These are phyloP conservation scores for Hydrangea macrophylla DNA, from an alignment of 148 eudicot genomes.

Conservation along the genomic window DNA sequence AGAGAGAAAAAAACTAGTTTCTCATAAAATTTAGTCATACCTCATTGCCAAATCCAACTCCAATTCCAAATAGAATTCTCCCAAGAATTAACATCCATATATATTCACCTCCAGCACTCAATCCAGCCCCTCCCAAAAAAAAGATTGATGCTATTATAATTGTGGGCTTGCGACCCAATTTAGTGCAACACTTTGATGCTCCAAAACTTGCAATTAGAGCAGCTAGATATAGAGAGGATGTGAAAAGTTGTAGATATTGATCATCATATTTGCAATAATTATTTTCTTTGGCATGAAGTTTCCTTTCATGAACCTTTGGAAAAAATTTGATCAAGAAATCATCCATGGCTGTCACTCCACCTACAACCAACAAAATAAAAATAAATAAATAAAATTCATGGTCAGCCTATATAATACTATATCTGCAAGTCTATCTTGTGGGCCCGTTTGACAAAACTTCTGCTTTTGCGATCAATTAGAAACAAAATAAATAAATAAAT, in stretches of 20 bases:
- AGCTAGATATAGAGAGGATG: constrained; percentile 32
- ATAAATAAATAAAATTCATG: no score
- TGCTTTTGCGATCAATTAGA: no score
- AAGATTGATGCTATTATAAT: constrained; percentile 29
- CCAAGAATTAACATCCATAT: constrained; percentile 62
- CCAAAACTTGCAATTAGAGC: constrained; percentile 54
- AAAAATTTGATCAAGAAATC: constrained; percentile 37
- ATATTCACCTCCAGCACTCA: constrained; percentile 33
- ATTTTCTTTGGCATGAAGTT: constrained; percentile 31
- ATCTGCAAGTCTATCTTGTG: no score
- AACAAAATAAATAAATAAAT: no score
- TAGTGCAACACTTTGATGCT: constrained; percentile 58
- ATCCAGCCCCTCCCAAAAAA: constrained; percentile 38
- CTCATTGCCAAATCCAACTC: constrained; percentile 82
- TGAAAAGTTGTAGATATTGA: constrained; percentile 37
- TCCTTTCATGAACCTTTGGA: constrained; percentile 27
- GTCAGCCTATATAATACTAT: no score
- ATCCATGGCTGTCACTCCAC: constrained; percentile 46
- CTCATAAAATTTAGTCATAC: no score
- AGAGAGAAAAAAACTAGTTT: no score
- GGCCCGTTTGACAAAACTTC: no score
- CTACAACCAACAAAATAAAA: constrained; percentile 12
- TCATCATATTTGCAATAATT: constrained; percentile 42
- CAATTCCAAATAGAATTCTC: constrained; percentile 63
- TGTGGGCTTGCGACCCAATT: constrained; percentile 33